A percentile compares a stretch with the other conserved stretches of the same genome.
Evolutionary conservation across 73 alveolate genomes (phyloP).

Genomic region (Durusdinium trenchii): DNA sequence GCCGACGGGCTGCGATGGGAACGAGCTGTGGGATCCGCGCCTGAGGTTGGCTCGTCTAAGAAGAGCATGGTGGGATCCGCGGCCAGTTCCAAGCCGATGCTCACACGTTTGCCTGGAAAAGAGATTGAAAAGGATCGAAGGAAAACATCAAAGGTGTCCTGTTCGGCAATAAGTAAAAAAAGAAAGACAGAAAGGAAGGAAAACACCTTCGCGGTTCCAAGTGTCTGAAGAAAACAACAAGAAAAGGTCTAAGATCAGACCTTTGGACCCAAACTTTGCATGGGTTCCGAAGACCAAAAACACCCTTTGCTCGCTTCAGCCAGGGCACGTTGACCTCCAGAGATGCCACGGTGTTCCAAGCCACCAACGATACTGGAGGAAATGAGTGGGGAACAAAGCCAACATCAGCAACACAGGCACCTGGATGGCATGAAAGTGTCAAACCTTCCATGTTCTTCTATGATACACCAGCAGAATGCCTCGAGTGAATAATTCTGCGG

Average conservation of each 20-base stretch:
- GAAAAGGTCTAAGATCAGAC: too few species aligned
- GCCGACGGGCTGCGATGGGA: neutral
- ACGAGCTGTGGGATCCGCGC: neutral
- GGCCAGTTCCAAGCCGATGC: conserved; percentile 60
- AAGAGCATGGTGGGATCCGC: conserved; percentile 57
- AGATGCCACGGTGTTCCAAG: conserved; percentile 59
- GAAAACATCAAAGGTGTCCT: neutral
- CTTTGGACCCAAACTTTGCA: neutral
- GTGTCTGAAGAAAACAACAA: too few species aligned
- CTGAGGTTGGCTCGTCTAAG: conserved; percentile 68
- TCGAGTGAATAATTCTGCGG: too few species aligned
- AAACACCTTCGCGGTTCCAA: too few species aligned
- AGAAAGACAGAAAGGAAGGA: too few species aligned
- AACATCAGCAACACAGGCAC: too few species aligned
- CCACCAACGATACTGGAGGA: conserved; percentile 43
- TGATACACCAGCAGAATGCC: too few species aligned
- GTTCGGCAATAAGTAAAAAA: neutral
- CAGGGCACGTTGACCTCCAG: conserved; percentile 25
- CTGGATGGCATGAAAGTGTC: too few species aligned
- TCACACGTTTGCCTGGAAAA: conserved; percentile 42
- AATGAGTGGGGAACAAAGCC: too few species aligned
- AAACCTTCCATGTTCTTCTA: too few species aligned
- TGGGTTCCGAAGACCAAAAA: neutral
- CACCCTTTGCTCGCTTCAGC: neutral
- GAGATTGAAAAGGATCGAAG: neutral